Evolutionary conservation across 2,329 filamentous ascomycete species (phyloP), one percentile per base, ranked within the genome.

Genomic region (Aspergillus japonicus): DNA sequence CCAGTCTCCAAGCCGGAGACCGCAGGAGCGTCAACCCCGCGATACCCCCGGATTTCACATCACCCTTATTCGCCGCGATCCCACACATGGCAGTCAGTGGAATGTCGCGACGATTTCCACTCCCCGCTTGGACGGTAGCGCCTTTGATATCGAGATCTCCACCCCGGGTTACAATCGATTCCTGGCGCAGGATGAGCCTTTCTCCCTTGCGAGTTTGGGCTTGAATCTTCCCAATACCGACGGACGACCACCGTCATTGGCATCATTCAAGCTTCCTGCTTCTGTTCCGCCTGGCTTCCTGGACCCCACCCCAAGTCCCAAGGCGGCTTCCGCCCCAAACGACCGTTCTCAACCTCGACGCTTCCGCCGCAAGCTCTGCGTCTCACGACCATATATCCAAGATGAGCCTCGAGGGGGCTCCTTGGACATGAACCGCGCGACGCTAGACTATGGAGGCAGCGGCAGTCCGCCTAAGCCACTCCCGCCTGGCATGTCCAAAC

Each of bases 31-130:
- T 47, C 19, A 50, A 23, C 47, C 61, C 50, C 44, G 58, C 11
- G 65, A 61, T 14, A 59, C 63, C 33, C 60, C 67, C n/a, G 68
- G 73, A 2, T 78, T 78, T 54, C 71, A 72, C 57, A 73, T 81
- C 50, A 88, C 86, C 0, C 74, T 93, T 14, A 91, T 92, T 67
- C 87, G 90, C n/a, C 85, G 89, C 64, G 88, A 92, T 70, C 88
- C 88, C 1, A 80, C 83, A 23, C 85, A 87, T 8, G 86, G 86
- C 7, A 81, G 81, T 57, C 90, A 92, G 72, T 92, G 89, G 89
- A 92, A 92, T 69, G 83, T 92, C 12, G 90, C 87, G 23, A 86
- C 82, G 57, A 82, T 92, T 52, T 82, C 81, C 47, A 77, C 74
- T 48, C 68, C 70, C 39, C 68, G 62, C 39, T 63, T 67, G 58